Conservation (phyloP, 768 basidiomycete species). For the Boletus bicolor region DNA sequence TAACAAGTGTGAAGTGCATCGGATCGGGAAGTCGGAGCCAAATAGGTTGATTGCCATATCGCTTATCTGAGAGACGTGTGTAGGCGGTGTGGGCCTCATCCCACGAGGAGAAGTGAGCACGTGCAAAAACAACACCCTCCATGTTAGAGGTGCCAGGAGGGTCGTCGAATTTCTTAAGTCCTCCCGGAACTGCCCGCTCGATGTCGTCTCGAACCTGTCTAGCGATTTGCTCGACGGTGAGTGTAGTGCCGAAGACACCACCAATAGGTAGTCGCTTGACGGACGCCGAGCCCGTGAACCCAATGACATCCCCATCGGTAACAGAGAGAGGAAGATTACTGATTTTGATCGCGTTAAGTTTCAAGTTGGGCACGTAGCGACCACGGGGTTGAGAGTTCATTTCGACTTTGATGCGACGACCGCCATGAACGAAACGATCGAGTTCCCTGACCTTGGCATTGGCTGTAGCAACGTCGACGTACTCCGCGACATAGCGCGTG, state of each 20-base stretch:
- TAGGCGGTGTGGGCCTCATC: slow-evolving; percentile 44
- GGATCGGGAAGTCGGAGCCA: slow-evolving; percentile 46
- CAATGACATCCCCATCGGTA: slow-evolving; percentile 23
- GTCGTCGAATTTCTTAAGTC: slow-evolving; percentile 28
- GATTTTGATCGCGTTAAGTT: slow-evolving; percentile 40
- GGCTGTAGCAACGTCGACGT: slow-evolving; percentile 23
- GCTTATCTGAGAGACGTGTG: slow-evolving; percentile 33
- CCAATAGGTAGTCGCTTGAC: slow-evolving; percentile 27
- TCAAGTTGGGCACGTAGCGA: slow-evolving; percentile 23
- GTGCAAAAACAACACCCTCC: slow-evolving; percentile 36
- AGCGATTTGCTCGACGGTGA: slow-evolving; percentile 20
- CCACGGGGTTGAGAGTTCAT: slow-evolving; percentile 42
- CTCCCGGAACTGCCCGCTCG: slow-evolving; percentile 12
- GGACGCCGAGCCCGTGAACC: slow-evolving; percentile 29
- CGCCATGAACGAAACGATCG: slow-evolving; percentile 34
- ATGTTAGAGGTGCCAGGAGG: slow-evolving; percentile 14
- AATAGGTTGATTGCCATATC: slow-evolving; percentile 34
- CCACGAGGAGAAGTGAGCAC: slow-evolving; percentile 47
- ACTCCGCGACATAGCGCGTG: slow-evolving; percentile 44
- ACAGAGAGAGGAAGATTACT: slow-evolving; percentile 36
- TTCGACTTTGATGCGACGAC: slow-evolving; percentile 45
- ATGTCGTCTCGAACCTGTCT: slow-evolving; percentile 27
- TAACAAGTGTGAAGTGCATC: slow-evolving; percentile 47
- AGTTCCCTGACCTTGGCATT: slow-evolving; percentile 35
- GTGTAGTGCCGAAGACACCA: slow-evolving; percentile 19